These are phyloP conservation scores for Fusarium compactum DNA, from an alignment of 2,329 filamentous ascomycete species.

Conservation along the genomic window DNA sequence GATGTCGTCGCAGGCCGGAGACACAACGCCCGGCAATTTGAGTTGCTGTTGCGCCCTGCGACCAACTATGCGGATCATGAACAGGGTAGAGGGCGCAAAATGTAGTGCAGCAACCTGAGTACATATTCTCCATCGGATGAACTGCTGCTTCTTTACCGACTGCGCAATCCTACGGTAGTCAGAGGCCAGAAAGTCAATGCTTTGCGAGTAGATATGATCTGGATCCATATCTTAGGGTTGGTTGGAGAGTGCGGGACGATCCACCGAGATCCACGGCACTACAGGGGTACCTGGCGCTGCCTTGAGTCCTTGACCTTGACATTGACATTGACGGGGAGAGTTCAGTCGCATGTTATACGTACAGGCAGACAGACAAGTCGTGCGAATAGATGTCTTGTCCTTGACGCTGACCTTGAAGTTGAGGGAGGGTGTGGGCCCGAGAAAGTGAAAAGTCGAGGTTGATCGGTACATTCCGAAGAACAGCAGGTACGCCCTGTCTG, in stretches of 20 bases:
- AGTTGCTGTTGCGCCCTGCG: not conserved
- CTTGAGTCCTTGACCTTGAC: not conserved
- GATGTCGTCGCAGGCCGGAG: not conserved
- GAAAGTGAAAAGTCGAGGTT: not conserved
- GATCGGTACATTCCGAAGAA: not conserved
- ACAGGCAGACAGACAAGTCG: not conserved
- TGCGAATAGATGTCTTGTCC: not conserved
- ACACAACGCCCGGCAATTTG: not conserved
- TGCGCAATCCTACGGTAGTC: not conserved
- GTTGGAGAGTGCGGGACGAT: not conserved
- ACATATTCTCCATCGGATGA: not conserved
- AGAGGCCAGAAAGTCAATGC: not conserved
- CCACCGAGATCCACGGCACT: not conserved
- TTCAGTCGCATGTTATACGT: not conserved
- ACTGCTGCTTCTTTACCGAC: too few species aligned
- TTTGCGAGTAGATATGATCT: not conserved
- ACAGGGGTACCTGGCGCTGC: not conserved
- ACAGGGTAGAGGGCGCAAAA: not conserved
- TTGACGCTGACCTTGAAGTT: not conserved
- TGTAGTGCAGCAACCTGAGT: not conserved
- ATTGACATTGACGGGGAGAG: not conserved
- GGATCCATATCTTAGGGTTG: not conserved
- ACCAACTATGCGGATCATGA: not conserved
- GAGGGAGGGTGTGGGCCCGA: not conserved
- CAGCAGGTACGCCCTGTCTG: not conserved